Evolutionary conservation across 768 basidiomycete genomes (phyloP).

Genomic region (Russula sp.): DNA sequence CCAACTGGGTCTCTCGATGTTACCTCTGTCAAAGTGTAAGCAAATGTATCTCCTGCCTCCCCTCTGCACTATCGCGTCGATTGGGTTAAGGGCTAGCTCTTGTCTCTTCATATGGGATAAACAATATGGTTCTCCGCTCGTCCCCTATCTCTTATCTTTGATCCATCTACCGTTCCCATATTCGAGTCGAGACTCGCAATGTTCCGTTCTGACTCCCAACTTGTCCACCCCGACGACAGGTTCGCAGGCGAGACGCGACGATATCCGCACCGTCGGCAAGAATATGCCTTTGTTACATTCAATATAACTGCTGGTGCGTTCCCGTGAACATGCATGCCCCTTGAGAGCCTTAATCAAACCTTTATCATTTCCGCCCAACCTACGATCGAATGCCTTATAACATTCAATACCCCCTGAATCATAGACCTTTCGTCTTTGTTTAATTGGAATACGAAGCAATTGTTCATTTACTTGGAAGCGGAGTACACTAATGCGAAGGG

Average conservation of each 20-base stretch:
- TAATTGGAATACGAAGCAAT: slow-evolving; percentile 96
- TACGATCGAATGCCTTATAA: slow-evolving; percentile 3
- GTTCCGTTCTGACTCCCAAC: slow-evolving; percentile 3
- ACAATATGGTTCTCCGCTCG: not conserved
- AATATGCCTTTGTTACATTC: slow-evolving; percentile 78
- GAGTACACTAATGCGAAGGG: slow-evolving; percentile 74
- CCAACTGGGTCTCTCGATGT: slow-evolving; percentile 58
- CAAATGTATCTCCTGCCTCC: not conserved
- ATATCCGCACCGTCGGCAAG: slow-evolving; percentile 61
- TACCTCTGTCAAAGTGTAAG: slow-evolving; percentile 75
- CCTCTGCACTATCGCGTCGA: not conserved
- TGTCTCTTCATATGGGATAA: not conserved
- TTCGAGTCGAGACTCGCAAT: not conserved
- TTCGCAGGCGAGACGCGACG: slow-evolving; percentile 38
- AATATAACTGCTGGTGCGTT: slow-evolving; percentile 72
- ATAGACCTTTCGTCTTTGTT: slow-evolving; percentile 81
- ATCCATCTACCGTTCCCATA: not conserved
- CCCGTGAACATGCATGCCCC: slow-evolving; percentile 12
- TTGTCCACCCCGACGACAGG: slow-evolving; percentile 14
- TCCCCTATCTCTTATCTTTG: slow-evolving; percentile 11
- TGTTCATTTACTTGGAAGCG: slow-evolving; percentile 83
- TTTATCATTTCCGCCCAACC: slow-evolving; percentile 2
- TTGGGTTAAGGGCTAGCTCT: slow-evolving; percentile 14
- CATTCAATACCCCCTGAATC: not conserved
- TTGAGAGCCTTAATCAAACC: not conserved